Evolutionary conservation across 495 filamentous ascomycete genomes (phyloP).

Genomic region (Penicillium lividum): DNA sequence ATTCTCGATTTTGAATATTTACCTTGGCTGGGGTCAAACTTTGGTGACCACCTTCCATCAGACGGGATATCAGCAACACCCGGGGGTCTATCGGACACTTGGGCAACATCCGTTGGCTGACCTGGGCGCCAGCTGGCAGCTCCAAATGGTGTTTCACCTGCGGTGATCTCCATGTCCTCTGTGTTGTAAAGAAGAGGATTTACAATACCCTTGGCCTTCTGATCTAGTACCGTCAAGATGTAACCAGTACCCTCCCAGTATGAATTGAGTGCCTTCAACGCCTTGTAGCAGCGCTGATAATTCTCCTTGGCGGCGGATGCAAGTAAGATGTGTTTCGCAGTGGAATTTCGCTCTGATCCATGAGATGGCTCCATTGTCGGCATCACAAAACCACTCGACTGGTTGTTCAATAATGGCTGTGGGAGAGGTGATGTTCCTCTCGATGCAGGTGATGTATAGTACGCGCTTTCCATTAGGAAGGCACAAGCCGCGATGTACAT

Average conservation of each 20-base stretch:
- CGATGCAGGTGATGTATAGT: constrained; percentile 44
- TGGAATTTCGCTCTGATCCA: constrained; percentile 47
- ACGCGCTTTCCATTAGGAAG: constrained; percentile 77
- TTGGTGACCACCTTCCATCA: constrained; percentile 43
- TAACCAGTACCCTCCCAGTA: constrained; percentile 89
- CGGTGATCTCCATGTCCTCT: constrained; percentile 72
- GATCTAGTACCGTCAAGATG: constrained; percentile 81
- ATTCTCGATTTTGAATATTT: constrained; percentile 33
- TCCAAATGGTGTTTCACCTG: constrained; percentile 42
- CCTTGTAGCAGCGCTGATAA: constrained; percentile 80
- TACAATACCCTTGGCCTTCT: constrained; percentile 80
- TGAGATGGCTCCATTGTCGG: constrained; percentile 37
- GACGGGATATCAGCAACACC: constrained; percentile 29
- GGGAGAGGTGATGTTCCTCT: constrained; percentile 31
- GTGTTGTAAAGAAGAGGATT: constrained; percentile 76
- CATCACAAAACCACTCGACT: constrained; percentile 46
- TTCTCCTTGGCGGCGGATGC: constrained; percentile 75
- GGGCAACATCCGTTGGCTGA: constrained; percentile 27
- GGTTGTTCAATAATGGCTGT: constrained; percentile 37
- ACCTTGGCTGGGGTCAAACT: constrained; percentile 55
- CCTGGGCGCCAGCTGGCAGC: constrained; percentile 45
- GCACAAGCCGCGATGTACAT: constrained; percentile 89
- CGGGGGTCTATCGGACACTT: constrained; percentile 24
- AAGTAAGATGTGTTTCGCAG: constrained; percentile 68
- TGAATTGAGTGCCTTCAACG: constrained; percentile 69